phyloP scores from a whole-genome alignment of 2,329 filamentous ascomycete genomes.

The Diaporthe citriasiana region DNA sequence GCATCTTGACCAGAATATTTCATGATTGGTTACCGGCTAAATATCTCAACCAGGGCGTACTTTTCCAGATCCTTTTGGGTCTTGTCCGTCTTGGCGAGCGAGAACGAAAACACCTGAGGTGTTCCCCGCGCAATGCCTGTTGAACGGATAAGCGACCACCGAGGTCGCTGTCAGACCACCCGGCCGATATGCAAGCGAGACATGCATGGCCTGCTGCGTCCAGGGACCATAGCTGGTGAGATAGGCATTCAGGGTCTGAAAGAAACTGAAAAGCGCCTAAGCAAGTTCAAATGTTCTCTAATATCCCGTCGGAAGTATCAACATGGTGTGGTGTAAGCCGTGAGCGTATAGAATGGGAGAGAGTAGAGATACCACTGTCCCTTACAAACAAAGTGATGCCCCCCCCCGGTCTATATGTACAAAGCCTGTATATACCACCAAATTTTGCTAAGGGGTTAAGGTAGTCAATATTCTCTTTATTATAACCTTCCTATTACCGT shows the following conservation, averaged over 20 bases:
- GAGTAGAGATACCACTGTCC: slow-evolving; percentile 23
- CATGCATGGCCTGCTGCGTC: not conserved
- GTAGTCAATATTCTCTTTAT: no score
- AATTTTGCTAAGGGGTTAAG: no score
- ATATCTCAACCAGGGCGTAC: slow-evolving; percentile 4
- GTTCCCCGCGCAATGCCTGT: slow-evolving; percentile 21
- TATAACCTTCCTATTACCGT: no score
- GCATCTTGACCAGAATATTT: not conserved
- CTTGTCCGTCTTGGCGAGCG: slow-evolving; percentile 12
- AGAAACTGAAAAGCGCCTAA: not conserved
- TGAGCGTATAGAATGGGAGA: not conserved
- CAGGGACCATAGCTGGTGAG: not conserved
- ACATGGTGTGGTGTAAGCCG: not conserved
- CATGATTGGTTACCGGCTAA: slow-evolving; percentile 28
- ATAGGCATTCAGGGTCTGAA: not conserved
- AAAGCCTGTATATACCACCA: no score
- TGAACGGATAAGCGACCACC: not conserved
- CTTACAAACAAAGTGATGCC: no score
- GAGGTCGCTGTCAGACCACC: slow-evolving; percentile 4
- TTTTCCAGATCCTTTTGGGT: slow-evolving; percentile 12
- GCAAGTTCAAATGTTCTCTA: not conserved
- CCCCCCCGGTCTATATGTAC: no score
- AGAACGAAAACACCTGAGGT: slow-evolving; percentile 13
- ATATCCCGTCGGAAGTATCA: slow-evolving; percentile 9
- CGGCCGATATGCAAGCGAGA: slow-evolving; percentile 20